Conservation (phyloP, 164 flowering plant species). For the Cinnamomum chago region DNA sequence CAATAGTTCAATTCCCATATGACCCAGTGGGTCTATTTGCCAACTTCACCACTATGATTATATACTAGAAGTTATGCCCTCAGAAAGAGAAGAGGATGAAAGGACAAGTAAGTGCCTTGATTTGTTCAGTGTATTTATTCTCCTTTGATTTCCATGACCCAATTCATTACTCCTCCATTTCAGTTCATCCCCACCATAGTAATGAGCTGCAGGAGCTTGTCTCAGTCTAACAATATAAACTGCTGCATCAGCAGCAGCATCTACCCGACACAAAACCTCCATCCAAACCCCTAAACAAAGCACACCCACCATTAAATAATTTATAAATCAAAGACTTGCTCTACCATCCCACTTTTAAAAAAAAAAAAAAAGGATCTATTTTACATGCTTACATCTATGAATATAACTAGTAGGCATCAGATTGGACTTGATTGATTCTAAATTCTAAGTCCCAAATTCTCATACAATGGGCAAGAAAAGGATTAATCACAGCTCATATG, state of each 20-base stretch:
- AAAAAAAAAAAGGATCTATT: too few relatives aligned
- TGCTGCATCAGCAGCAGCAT: slow-evolving; percentile 32
- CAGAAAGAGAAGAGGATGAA: not conserved
- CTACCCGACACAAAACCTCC: slow-evolving; percentile 35
- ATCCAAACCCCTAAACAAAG: slow-evolving; percentile 30
- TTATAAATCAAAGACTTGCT: too few relatives aligned
- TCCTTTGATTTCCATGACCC: slow-evolving; percentile 21
- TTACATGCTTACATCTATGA: too few relatives aligned
- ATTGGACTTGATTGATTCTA: too few relatives aligned
- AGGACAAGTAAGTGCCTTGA: slow-evolving; percentile 33
- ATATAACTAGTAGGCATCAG: too few relatives aligned
- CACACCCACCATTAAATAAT: slow-evolving; percentile 27
- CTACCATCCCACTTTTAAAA: too few relatives aligned
- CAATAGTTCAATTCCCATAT: not conserved
- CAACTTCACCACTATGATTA: not conserved
- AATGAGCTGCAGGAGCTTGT: slow-evolving; percentile 48
- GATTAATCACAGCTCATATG: too few relatives aligned
- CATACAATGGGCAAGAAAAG: too few relatives aligned
- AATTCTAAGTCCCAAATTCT: too few relatives aligned
- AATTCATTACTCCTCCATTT: slow-evolving; percentile 13
- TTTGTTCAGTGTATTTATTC: slow-evolving; percentile 21
- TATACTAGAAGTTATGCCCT: not conserved
- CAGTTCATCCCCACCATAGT: slow-evolving; percentile 20
- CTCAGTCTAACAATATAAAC: slow-evolving; percentile 76
- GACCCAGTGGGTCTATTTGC: too few relatives aligned